phyloP scores from a whole-genome alignment of 805 yeast genomes.

The Pichia heedii region DNA sequence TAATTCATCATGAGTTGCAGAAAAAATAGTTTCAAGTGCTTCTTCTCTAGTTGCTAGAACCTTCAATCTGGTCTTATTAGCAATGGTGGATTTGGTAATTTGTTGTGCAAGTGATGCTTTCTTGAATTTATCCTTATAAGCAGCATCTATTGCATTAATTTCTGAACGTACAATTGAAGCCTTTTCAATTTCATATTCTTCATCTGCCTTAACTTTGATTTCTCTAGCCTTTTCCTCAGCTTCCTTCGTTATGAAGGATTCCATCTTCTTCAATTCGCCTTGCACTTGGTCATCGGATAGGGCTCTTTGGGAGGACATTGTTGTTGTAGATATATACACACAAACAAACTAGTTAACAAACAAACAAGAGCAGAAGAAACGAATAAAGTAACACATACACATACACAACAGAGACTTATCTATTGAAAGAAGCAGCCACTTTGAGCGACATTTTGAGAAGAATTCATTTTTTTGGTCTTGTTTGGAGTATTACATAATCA shows the following conservation, averaged over 20 bases:
- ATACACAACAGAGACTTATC: too few species aligned
- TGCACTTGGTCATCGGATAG: slow-evolving; percentile 49
- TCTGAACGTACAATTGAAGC: slow-evolving; percentile 91
- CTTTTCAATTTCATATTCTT: slow-evolving; percentile 97
- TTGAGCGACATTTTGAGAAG: not conserved
- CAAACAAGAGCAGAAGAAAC: too few species aligned
- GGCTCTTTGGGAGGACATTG: slow-evolving; percentile 28
- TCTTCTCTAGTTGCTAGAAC: slow-evolving; percentile 80
- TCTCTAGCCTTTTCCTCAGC: slow-evolving; percentile 99
- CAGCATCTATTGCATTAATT: slow-evolving; percentile 75
- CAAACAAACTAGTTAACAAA: too few species aligned
- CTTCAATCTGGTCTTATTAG: slow-evolving; percentile 90
- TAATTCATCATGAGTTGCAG: slow-evolving; percentile 56
- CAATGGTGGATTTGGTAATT: slow-evolving; percentile 89
- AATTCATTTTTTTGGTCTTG: too few species aligned
- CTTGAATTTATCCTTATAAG: slow-evolving; percentile 75
- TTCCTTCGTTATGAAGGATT: slow-evolving; percentile 96
- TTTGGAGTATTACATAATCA: too few species aligned
- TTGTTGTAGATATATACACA: too few species aligned
- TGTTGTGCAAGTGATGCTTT: slow-evolving; percentile 91
- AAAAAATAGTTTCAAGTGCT: slow-evolving; percentile 65
- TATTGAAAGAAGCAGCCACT: not conserved
- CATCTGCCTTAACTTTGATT: slow-evolving; percentile 91
- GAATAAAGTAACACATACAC: too few species aligned
- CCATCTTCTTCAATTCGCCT: slow-evolving; percentile 95